Conservation (phyloP, 2,329 filamentous ascomycete genomes). For the Gyromitra esculenta region DNA sequence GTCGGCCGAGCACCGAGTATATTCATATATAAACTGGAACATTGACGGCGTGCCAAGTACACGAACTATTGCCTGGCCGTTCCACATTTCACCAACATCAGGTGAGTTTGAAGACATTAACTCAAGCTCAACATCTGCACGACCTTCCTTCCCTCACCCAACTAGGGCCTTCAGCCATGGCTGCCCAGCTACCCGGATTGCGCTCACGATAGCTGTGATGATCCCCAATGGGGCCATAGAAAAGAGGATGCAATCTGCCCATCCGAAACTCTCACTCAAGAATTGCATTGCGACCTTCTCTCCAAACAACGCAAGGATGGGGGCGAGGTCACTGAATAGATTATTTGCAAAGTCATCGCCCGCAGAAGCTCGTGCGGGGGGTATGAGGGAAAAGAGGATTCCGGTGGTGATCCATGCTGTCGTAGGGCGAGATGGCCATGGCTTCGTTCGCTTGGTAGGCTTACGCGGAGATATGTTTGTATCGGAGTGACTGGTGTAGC, state of each 20-base stretch:
- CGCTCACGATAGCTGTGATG: slow-evolving; percentile 60
- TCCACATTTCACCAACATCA: slow-evolving; percentile 59
- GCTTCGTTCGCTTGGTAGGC: no score
- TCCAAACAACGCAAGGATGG: slow-evolving; percentile 57
- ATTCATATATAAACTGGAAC: not conserved
- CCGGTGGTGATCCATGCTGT: no score
- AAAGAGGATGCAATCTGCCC: slow-evolving; percentile 63
- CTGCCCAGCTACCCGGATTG: slow-evolving; percentile 58
- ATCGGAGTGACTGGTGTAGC: no score
- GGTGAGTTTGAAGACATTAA: slow-evolving; percentile 59
- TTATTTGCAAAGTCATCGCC: slow-evolving; percentile 59
- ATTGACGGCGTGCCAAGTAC: slow-evolving; percentile 8
- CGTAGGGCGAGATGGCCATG: no score
- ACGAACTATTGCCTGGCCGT: slow-evolving; percentile 57
- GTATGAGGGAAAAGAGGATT: no score
- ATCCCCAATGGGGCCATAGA: slow-evolving; percentile 64
- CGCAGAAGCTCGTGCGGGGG: not conserved
- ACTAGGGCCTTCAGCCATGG: slow-evolving; percentile 32
- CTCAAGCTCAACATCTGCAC: slow-evolving; percentile 56
- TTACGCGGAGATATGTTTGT: no score
- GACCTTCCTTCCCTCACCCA: slow-evolving; percentile 57
- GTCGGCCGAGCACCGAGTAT: not conserved
- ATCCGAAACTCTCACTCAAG: slow-evolving; percentile 59
- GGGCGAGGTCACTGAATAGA: slow-evolving; percentile 59
- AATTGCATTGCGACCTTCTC: slow-evolving; percentile 59